phyloP scores from a whole-genome alignment of 1,284 basidiomycete genomes.

The Tylopilus sp. region DNA sequence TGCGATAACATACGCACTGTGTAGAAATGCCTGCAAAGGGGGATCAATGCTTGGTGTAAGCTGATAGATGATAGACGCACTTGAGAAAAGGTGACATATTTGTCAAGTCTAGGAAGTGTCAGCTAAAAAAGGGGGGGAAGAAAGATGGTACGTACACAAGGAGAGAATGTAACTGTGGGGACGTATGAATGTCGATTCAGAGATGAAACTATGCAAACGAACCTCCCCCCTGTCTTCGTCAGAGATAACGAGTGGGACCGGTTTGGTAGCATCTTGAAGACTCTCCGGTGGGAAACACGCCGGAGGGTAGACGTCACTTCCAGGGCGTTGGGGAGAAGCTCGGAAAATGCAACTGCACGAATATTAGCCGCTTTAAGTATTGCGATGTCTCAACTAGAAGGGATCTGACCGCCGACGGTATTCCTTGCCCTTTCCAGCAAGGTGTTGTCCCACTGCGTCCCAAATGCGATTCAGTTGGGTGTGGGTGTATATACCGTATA shows the following conservation, averaged over 20 bases:
- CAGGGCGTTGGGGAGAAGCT: constrained; percentile 33
- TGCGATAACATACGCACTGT: constrained; percentile 37
- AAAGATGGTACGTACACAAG: constrained; percentile 45
- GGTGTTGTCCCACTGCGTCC: constrained; percentile 52
- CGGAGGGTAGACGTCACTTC: constrained; percentile 45
- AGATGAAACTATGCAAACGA: constrained; percentile 1
- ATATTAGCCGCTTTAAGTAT: background rate
- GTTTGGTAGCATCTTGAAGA: background rate
- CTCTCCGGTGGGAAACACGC: constrained; percentile 38
- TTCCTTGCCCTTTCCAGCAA: constrained; percentile 50
- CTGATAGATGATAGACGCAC: background rate
- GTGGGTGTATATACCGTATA: constrained; percentile 66
- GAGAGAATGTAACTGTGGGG: constrained; percentile 47
- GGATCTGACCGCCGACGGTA: constrained; percentile 44
- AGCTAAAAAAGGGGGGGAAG: background rate
- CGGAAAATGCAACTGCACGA: constrained; percentile 44
- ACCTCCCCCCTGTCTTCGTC: constrained; percentile 27
- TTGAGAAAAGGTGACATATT: constrained; percentile 59
- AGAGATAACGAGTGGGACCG: constrained; percentile 12
- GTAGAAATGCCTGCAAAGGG: constrained; percentile 45
- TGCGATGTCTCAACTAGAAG: background rate
- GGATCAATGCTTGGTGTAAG: background rate
- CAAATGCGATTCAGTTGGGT: constrained; percentile 56
- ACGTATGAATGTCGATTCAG: constrained; percentile 8
- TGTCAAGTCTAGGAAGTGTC: constrained; percentile 48